These are phyloP conservation scores for Xylariales sp. DNA, from an alignment of 2,329 filamentous ascomycete genomes.

Conservation along the genomic window DNA sequence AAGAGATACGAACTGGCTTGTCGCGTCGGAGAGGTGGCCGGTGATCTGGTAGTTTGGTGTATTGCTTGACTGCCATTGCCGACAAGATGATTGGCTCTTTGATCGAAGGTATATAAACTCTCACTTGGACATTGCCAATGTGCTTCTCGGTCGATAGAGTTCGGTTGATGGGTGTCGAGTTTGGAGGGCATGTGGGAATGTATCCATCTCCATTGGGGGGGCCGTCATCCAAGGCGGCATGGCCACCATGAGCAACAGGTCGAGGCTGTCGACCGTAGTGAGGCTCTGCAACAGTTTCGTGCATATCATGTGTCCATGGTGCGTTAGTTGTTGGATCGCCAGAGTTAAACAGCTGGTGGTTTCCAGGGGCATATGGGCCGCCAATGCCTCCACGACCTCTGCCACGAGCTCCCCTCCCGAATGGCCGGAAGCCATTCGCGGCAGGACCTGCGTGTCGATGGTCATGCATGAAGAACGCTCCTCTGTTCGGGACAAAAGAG, in stretches of 20 bases:
- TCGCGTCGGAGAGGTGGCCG: constrained; percentile 89
- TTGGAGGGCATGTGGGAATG: constrained; percentile 54
- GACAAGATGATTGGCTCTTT: constrained; percentile 66
- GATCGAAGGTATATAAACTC: constrained; percentile 76
- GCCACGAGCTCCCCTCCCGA: constrained; percentile 62
- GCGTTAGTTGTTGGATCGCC: constrained; percentile 63
- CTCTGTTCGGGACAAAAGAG: constrained; percentile 88
- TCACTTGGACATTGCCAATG: constrained; percentile 79
- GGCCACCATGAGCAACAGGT: constrained; percentile 22
- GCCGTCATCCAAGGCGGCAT: constrained; percentile 35
- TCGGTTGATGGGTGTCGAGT: constrained; percentile 64
- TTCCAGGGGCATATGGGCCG: constrained; percentile 49
- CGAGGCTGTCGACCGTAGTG: constrained; percentile 33
- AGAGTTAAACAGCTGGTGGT: constrained; percentile 37
- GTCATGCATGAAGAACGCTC: constrained; percentile 97
- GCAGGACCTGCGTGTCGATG: constrained; percentile 75
- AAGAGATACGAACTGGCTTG: constrained; percentile 90
- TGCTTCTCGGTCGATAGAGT: constrained; percentile 79
- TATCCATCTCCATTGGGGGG: constrained; percentile 50
- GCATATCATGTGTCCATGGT: constrained; percentile 92
- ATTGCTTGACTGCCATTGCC: constrained; percentile 77
- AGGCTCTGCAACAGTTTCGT: constrained; percentile 62
- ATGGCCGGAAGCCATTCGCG: constrained; percentile 72
- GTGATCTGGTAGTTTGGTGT: constrained; percentile 92
- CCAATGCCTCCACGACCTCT: constrained; percentile 57